These are phyloP conservation scores for Yarrowia hollandica DNA, from an alignment of 805 yeast species.

Conservation along the genomic window DNA sequence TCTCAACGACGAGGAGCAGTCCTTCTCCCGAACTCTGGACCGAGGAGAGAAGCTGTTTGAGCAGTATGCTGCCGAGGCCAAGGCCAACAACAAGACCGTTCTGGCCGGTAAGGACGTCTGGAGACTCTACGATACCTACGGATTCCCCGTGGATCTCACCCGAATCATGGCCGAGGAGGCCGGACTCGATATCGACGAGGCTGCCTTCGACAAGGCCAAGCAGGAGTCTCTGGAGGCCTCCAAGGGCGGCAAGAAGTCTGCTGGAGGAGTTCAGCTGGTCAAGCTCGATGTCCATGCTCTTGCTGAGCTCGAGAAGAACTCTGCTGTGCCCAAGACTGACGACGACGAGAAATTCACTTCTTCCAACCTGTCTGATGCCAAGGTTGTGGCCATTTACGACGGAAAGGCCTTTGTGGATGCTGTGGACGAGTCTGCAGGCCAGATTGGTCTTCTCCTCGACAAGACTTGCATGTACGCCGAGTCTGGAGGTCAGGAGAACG, in stretches of 20 bases:
- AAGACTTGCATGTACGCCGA: slow-evolving; percentile 96
- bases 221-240: slow-evolving; percentile 91
- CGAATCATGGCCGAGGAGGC: slow-evolving; percentile 99
- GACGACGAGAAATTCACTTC: slow-evolving; percentile 74
- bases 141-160: slow-evolving; percentile 98
- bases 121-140: slow-evolving; percentile 97
- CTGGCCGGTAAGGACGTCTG: slow-evolving; percentile 94
- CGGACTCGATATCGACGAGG: slow-evolving; percentile 87
- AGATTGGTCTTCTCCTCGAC: slow-evolving; percentile 80
- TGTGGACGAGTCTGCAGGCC: slow-evolving; percentile 49
- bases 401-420: slow-evolving; percentile 62
- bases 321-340: slow-evolving; percentile 71
- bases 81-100: slow-evolving; percentile 68
- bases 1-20: slow-evolving; percentile 91
- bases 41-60: slow-evolving; percentile 97
- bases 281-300: slow-evolving; percentile 91
- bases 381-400: slow-evolving; percentile 63
- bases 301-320: slow-evolving; percentile 59
- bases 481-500: slow-evolving; percentile 98
- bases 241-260: slow-evolving; percentile 73
- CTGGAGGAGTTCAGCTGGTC: slow-evolving; percentile 55
- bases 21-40: slow-evolving; percentile 92
- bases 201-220: slow-evolving; percentile 87
- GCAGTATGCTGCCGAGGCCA: slow-evolving; percentile 83
- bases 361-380: slow-evolving; percentile 64